A percentile compares a stretch with the other conserved stretches of the same genome.
Conservation (phyloP, 495 filamentous ascomycete species). For the Corynascus novoguineensis region DNA sequence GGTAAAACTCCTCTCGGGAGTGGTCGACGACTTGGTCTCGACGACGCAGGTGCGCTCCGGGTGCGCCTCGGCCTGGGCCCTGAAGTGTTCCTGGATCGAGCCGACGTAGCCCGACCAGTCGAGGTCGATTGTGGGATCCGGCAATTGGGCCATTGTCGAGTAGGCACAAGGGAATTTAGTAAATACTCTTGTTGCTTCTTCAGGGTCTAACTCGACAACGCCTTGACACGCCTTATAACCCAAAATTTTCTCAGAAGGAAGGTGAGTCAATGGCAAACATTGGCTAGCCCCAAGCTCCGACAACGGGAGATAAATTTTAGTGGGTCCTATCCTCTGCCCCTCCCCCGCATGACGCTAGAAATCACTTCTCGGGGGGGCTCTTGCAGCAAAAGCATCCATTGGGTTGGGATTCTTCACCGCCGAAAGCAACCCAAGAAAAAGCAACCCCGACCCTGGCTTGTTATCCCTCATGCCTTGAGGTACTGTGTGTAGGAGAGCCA, state of each 20-base stretch:
- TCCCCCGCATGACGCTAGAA: no score
- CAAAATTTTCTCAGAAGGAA: neutral
- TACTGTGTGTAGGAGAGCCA: no score
- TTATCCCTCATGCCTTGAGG: no score
- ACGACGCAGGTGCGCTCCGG: conserved; percentile 77
- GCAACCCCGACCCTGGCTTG: no score
- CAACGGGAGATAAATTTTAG: conserved; percentile 6
- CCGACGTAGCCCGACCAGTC: conserved; percentile 79
- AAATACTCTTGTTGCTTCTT: neutral
- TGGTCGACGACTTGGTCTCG: conserved; percentile 64
- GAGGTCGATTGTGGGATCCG: conserved; percentile 70
- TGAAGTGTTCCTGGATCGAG: conserved; percentile 38
- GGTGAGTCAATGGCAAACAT: conserved; percentile 10
- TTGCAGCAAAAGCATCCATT: no score
- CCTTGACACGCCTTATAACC: neutral
- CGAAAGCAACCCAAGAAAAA: no score
- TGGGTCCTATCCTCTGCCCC: conserved; percentile 5
- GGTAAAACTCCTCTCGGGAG: conserved; percentile 64
- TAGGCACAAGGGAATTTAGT: no score
- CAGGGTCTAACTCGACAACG: neutral
- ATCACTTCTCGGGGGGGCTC: no score
- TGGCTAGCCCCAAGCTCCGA: conserved; percentile 7
- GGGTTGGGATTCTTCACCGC: no score
- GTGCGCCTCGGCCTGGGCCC: conserved; percentile 61
- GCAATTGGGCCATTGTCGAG: conserved; percentile 39